Base-by-base conservation (phyloP, 169 alveolate genomes). In the Cryptosporidium bovis region DNA sequence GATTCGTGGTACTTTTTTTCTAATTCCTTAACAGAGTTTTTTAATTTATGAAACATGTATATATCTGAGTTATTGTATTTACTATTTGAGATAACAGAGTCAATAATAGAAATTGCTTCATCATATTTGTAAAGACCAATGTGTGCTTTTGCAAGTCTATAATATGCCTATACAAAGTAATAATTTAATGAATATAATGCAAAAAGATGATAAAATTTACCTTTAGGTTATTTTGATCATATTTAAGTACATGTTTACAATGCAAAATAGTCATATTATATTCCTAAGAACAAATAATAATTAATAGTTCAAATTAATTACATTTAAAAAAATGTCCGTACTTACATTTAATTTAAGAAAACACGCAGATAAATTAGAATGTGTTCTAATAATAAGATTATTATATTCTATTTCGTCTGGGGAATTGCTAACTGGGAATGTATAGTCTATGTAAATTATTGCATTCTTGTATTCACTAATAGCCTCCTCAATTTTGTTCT, bases 371-470 rank as follows among this genome's bases (percentile, higher is more conserved):
- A 77, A 60, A 44, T 77, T 77, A 13, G 55, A 50, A 44, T 77
- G 44, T 24, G 64, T 36, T 18, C 87, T 53, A 31, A 56, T 44
- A 15, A 60, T 77, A 24, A 77, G 64, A n/a, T 62, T 60, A 40
- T 77, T 56, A 36, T 60, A 62, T 48, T 77, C 87, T 40, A 58
- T 62, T 6, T 77, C 71, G 8, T 56, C 62, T n/a, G 31, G 29
- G 15, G 40, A 44, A 66, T 44, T 40, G 48, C 4, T 40, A 16
- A 55, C 87, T 18, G 87, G 87, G 48, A 77, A 77, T 29, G 87
- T 77, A 46, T 77, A 77, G 64, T 77, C 87, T 16, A 77, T 56
- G 31, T 77, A 77, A 13, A 77, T 77, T 50, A 77, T 68, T n/a
- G 87, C 87, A 60, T 60, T 77, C 64, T 46, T 77, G 46, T 77